Conservation (phyloP, 805 yeast genomes). For the Hanseniaspora taiwanica region DNA sequence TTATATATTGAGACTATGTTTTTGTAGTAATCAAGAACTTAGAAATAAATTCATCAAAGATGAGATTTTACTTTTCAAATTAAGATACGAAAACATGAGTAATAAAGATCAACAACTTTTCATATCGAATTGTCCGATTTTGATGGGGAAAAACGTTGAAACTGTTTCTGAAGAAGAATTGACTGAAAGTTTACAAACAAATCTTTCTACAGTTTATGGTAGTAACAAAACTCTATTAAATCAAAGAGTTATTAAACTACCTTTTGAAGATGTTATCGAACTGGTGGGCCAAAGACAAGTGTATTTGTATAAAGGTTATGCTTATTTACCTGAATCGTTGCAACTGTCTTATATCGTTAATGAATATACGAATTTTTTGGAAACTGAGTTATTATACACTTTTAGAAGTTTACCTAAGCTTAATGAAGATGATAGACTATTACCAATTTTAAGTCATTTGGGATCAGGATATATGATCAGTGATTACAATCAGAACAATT, state of each 20-base stretch:
- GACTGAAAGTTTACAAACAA: conserved; percentile 22
- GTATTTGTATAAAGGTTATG: conserved; percentile 53
- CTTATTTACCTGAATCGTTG: conserved; percentile 72
- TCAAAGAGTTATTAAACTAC: conserved; percentile 60
- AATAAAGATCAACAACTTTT: conserved; percentile 58
- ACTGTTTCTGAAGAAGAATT: conserved; percentile 47
- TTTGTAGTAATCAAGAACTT: conserved; percentile 76
- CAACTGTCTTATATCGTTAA: conserved; percentile 58
- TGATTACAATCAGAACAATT: conserved; percentile 30
- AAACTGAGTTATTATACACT: conserved; percentile 44
- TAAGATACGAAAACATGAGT: conserved; percentile 55
- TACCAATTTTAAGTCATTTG: conserved; percentile 72
- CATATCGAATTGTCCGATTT: conserved; percentile 54
- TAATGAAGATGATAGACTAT: conserved; percentile 82
- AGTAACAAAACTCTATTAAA: conserved; percentile 30
- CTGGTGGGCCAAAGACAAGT: conserved; percentile 64
- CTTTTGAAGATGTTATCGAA: conserved; percentile 75
- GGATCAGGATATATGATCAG: conserved; percentile 47
- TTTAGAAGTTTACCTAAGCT: conserved; percentile 68
- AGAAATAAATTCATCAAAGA: conserved; percentile 66
- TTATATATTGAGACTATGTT: conserved; percentile 75
- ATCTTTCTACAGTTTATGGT: not conserved
- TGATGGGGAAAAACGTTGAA: conserved; percentile 4
- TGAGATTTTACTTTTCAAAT: conserved; percentile 60
- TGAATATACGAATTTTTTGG: conserved; percentile 49